Percentiles rank a stretch among this genome's conserved stretches.
These are phyloP conservation scores for Cyberlindnera sargentensis DNA, from an alignment of 805 yeast species.

Conservation along the genomic window DNA sequence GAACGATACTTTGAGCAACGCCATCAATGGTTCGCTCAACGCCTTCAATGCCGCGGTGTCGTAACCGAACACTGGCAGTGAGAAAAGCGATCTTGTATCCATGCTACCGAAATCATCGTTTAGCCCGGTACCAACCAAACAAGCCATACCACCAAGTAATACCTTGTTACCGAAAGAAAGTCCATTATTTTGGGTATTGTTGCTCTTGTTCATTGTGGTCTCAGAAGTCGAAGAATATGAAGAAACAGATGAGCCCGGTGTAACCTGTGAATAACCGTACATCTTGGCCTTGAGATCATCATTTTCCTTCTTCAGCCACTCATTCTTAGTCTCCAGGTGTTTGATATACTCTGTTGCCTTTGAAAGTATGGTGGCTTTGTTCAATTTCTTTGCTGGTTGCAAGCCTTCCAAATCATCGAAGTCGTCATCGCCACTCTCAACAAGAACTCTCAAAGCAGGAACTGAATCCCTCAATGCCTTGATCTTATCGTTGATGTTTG, in stretches of 20 bases:
- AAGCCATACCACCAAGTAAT: conserved; percentile 57
- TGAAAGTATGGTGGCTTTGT: conserved; percentile 68
- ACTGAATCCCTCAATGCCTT: conserved; percentile 57
- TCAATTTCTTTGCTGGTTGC: conserved; percentile 67
- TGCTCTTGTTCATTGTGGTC: neutral
- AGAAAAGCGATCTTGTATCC: conserved; percentile 37
- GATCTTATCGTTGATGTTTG: conserved; percentile 65
- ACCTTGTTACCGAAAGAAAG: conserved; percentile 36
- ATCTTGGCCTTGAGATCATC: conserved; percentile 28
- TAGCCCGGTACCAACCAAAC: conserved; percentile 55
- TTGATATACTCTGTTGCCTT: conserved; percentile 75
- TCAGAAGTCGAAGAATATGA: conserved; percentile 10
- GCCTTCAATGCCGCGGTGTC: conserved; percentile 24
- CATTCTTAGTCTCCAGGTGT: conserved; percentile 62
- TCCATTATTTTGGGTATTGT: conserved; percentile 2
- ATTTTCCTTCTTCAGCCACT: conserved; percentile 41
- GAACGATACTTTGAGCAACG: conserved; percentile 22
- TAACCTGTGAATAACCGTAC: conserved; percentile 13
- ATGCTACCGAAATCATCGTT: conserved; percentile 43
- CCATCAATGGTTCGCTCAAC: conserved; percentile 22
- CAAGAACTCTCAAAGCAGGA: conserved; percentile 47
- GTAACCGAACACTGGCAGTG: conserved; percentile 37
- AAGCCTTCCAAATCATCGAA: conserved; percentile 67
- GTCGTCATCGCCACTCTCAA: conserved; percentile 43
- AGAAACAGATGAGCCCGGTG: conserved; percentile 16